Conservation (phyloP, 108 stramenopile genomes). For the Nitzschia palea region DNA sequence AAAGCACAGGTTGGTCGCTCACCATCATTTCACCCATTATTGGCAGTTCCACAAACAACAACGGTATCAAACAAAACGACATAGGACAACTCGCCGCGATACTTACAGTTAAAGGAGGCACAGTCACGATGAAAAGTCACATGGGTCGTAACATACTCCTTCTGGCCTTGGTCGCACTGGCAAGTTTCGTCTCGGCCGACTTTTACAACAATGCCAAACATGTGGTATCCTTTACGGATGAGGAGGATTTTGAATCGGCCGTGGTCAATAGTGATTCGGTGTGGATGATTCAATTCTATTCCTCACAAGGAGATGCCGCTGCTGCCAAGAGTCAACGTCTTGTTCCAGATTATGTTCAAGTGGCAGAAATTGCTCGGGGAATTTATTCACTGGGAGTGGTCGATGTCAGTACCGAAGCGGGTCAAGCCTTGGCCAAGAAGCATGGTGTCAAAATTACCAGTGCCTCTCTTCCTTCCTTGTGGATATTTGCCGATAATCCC, state of each 20-base stretch:
- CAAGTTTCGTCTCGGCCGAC: background rate
- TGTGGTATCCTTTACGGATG: background rate
- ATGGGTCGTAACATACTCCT: too few relatives aligned
- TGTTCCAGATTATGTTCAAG: slow-evolving; percentile 3
- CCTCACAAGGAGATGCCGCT: background rate
- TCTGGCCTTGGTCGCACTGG: background rate
- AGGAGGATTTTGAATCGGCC: slow-evolving; percentile 4
- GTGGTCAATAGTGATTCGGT: slow-evolving; percentile 6
- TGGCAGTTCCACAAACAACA: too few relatives aligned
- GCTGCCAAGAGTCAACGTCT: background rate
- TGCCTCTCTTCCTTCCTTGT: background rate
- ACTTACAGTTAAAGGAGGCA: too few relatives aligned
- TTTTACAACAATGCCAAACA: background rate
- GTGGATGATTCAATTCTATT: slow-evolving; percentile 23
- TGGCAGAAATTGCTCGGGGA: slow-evolving; percentile 19
- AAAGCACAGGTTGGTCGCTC: too few relatives aligned
- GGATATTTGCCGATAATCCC: slow-evolving; percentile 17
- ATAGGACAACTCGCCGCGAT: too few relatives aligned
- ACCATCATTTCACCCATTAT: too few relatives aligned
- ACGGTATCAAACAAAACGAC: too few relatives aligned
- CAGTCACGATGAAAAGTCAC: too few relatives aligned
- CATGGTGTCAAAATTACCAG: slow-evolving; percentile 9
- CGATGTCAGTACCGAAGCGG: slow-evolving; percentile 15
- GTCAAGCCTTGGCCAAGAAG: background rate
- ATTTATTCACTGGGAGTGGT: slow-evolving; percentile 29